These are phyloP conservation scores for Lotmaria passim DNA, from an alignment of 208 protist genomes.

Conservation along the genomic window DNA sequence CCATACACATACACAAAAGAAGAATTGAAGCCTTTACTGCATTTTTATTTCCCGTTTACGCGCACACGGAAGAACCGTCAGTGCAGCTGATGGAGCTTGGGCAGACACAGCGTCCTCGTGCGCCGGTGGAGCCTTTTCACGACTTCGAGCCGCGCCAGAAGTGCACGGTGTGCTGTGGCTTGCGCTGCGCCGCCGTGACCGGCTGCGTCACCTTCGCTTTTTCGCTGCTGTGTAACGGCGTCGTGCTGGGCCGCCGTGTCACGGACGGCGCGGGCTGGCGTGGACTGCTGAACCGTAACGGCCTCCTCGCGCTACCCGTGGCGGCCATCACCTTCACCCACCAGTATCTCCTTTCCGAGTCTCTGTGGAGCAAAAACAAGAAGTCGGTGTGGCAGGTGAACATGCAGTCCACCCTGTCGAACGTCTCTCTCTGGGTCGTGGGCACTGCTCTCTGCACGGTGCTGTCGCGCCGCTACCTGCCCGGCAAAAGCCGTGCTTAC, in stretches of 20 bases:
- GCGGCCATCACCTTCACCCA: conserved; percentile 83
- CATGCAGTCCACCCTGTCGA: conserved; percentile 63
- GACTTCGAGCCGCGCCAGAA: conserved; percentile 69
- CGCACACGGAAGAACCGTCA: too few species aligned
- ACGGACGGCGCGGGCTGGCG: conserved; percentile 54
- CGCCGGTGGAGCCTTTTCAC: conserved; percentile 47
- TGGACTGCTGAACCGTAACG: conserved; percentile 70
- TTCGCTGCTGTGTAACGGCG: conserved; percentile 68
- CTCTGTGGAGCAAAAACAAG: conserved; percentile 84
- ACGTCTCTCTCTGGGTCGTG: conserved; percentile 60
- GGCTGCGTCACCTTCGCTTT: conserved; percentile 49
- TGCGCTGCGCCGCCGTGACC: conserved; percentile 47
- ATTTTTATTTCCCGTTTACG: neutral
- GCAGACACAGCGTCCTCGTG: conserved; percentile 59
- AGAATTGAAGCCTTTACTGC: too few species aligned
- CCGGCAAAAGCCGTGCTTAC: conserved; percentile 58
- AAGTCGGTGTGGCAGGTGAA: conserved; percentile 77
- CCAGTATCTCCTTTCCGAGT: conserved; percentile 80
- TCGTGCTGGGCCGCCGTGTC: conserved; percentile 50
- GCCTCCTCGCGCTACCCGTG: conserved; percentile 68
- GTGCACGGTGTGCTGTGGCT: conserved; percentile 78
- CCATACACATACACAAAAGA: too few species aligned
- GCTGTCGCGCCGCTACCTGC: conserved; percentile 49
- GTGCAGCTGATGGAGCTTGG: conserved; percentile 85
- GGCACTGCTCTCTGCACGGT: conserved; percentile 53